A percentile compares a stretch with the other conserved stretches of the same genome.
These are phyloP conservation scores for Pseudocercospora pini-densiflorae DNA, from an alignment of 2,329 filamentous ascomycete species.

Conservation along the genomic window DNA sequence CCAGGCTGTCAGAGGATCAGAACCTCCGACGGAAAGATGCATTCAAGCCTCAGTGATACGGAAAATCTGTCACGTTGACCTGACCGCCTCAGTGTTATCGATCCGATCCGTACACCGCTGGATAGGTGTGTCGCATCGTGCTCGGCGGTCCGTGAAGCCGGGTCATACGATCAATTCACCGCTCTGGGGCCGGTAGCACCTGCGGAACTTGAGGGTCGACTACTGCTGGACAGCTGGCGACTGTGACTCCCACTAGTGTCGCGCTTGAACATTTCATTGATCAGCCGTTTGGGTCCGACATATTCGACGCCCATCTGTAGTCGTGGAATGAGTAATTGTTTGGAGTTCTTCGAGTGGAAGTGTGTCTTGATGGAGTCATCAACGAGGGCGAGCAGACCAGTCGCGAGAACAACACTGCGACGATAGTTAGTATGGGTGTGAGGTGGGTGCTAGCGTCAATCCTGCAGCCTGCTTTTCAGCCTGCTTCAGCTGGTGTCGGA, in stretches of 20 bases:
- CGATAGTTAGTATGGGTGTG: slow-evolving; percentile 29
- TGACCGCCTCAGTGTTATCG: slow-evolving; percentile 15
- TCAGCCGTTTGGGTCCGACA: slow-evolving; percentile 64
- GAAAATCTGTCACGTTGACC: slow-evolving; percentile 23
- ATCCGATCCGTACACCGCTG: slow-evolving; percentile 11
- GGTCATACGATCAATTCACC: slow-evolving; percentile 19
- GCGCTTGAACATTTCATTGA: slow-evolving; percentile 67
- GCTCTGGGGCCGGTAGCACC: slow-evolving; percentile 19
- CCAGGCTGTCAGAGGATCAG: slow-evolving; percentile 27
- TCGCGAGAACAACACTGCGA: slow-evolving; percentile 79
- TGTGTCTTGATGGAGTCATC: slow-evolving; percentile 87
- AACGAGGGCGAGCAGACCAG: slow-evolving; percentile 84
- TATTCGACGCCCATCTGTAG: slow-evolving; percentile 65
- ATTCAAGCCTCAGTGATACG: slow-evolving; percentile 20
- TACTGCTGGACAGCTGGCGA: slow-evolving; percentile 28
- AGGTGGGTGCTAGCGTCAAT: background rate
- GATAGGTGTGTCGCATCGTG: slow-evolving; percentile 8
- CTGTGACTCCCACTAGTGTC: slow-evolving; percentile 36
- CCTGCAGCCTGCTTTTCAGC: background rate
- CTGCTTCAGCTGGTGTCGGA: background rate
- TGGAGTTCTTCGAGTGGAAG: slow-evolving; percentile 65
- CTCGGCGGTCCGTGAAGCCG: slow-evolving; percentile 8
- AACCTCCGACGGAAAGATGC: slow-evolving; percentile 29
- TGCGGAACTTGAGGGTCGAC: slow-evolving; percentile 30
- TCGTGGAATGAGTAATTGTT: slow-evolving; percentile 58